A percentile compares a stretch with the other conserved stretches of the same genome.
These are phyloP conservation scores for Amanita molliuscula DNA, from an alignment of 768 basidiomycete species.

Conservation along the genomic window DNA sequence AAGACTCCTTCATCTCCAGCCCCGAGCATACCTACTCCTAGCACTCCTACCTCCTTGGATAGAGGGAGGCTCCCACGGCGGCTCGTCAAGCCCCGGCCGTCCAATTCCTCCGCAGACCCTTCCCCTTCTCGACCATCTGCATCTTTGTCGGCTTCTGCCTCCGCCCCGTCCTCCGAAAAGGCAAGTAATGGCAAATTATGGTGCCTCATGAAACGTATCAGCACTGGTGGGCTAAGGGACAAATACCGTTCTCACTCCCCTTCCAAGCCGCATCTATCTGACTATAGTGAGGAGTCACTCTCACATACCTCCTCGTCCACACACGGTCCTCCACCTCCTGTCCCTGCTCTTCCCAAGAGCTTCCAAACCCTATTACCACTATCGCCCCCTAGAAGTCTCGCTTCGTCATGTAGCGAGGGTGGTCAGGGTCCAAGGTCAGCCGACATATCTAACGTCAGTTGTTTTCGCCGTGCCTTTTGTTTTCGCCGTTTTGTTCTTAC, in stretches of 20 bases:
- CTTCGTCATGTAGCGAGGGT: slow-evolving; percentile 2
- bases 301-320: background rate
- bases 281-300: slow-evolving; percentile 5
- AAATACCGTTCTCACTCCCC: slow-evolving; percentile 19
- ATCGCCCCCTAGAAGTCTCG: background rate
- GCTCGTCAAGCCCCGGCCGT: background rate
- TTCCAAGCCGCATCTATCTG: background rate
- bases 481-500: background rate
- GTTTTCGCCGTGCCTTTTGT: background rate
- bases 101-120: background rate
- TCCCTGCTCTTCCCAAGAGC: slow-evolving; percentile 5
- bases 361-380: background rate
- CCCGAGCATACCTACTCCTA: background rate
- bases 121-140: background rate
- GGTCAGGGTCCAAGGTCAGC: background rate
- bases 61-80: background rate
- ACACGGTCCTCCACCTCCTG: slow-evolving; percentile 1
- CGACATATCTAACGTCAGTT: background rate
- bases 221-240: slow-evolving; percentile 52
- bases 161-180: background rate
- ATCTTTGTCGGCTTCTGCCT: background rate
- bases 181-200: slow-evolving; percentile 38
- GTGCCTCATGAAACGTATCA: slow-evolving; percentile 65
- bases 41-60: slow-evolving; percentile 1
- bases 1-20: background rate